phyloP scores from a whole-genome alignment of 1,284 basidiomycete genomes.

The Microbotryum lychnidis-dioicae region DNA sequence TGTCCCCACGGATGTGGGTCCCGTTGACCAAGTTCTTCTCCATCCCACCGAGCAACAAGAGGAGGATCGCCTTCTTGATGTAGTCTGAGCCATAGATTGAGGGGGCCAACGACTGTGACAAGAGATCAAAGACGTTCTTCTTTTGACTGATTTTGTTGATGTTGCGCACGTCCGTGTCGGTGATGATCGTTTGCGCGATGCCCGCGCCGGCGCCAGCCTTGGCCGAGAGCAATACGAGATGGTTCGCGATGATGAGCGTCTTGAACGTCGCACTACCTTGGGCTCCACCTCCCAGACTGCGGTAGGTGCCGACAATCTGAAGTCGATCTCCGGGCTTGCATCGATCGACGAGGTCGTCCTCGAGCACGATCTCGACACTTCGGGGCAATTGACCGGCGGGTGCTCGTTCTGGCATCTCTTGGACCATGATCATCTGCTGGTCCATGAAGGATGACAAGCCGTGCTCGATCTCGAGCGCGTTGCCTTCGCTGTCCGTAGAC shows the following conservation, averaged over 20 bases:
- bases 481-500: constrained; percentile 82
- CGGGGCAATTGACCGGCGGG: constrained; percentile 94
- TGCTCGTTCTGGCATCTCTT: constrained; percentile 98
- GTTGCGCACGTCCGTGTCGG: constrained; percentile 88
- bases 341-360: constrained; percentile 92
- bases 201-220: constrained; percentile 77
- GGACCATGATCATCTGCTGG: constrained; percentile 94
- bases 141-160: constrained; percentile 92
- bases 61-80: constrained; percentile 87
- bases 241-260: constrained; percentile 89
- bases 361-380: constrained; percentile 89
- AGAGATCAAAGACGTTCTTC: constrained; percentile 72
- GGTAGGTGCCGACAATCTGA: constrained; percentile 91
- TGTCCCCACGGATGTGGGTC: constrained; percentile 97
- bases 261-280: constrained; percentile 76
- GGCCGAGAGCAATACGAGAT: constrained; percentile 90
- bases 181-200: constrained; percentile 84
- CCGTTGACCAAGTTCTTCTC: constrained; percentile 98
- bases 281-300: constrained; percentile 75
- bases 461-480: constrained; percentile 82
- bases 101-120: constrained; percentile 91
- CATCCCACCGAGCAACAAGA: constrained; percentile 87
- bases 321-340: constrained; percentile 98
- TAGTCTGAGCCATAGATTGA: constrained; percentile 95
- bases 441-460: constrained; percentile 89